Conservation (phyloP, 352 stramenopile species). For the Phytopythium delawarense region DNA sequence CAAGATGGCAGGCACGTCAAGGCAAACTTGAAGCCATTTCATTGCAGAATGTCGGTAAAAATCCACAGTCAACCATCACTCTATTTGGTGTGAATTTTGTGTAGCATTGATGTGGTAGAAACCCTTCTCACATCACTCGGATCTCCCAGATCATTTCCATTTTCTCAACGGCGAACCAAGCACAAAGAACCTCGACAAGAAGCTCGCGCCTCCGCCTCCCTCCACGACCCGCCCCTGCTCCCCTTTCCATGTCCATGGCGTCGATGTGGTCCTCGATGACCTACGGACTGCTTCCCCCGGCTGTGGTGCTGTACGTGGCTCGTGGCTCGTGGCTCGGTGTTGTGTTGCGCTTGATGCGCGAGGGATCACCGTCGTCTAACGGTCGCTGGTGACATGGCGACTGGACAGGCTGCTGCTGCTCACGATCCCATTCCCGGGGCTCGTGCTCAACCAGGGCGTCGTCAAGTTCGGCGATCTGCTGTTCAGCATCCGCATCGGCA, state of each 20-base stretch:
- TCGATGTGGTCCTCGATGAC: conserved; percentile 78
- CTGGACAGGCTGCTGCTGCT: conserved; percentile 56
- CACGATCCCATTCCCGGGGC: conserved; percentile 69
- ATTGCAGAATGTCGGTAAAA: background rate
- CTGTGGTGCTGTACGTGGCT: conserved; percentile 56
- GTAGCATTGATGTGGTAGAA: background rate
- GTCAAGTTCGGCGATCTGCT: conserved; percentile 71
- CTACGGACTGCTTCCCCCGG: conserved; percentile 69
- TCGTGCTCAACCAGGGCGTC: conserved; percentile 57
- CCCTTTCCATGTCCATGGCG: conserved; percentile 25
- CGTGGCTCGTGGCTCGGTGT: background rate
- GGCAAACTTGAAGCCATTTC: background rate
- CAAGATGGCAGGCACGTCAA: background rate
- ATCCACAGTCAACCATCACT: background rate
- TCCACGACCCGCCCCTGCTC: background rate
- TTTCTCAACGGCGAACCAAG: background rate
- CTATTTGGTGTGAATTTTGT: background rate
- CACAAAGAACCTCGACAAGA: background rate
- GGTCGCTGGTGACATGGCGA: background rate
- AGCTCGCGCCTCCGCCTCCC: background rate
- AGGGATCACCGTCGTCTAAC: background rate
- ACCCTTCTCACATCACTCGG: background rate
- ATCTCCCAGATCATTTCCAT: background rate
- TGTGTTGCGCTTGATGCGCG: background rate
- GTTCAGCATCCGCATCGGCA: conserved; percentile 73